Evolutionary conservation across 371 early-diverging fungal genomes (phyloP), one percentile per base, ranked within the genome.

Genomic region (Mortierella sp.): DNA sequence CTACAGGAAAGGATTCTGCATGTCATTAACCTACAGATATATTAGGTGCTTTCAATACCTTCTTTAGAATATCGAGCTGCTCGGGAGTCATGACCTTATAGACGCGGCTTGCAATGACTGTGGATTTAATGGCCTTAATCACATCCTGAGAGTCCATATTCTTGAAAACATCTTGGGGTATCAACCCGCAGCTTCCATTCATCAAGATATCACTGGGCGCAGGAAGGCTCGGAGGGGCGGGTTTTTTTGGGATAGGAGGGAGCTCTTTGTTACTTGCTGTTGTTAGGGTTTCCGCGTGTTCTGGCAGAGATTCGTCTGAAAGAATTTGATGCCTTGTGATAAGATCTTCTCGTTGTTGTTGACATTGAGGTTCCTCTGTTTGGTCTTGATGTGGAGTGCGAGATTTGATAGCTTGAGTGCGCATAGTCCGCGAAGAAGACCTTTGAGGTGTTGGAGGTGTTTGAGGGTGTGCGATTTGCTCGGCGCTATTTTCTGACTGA

Each of bases 91-190:
- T 58, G 33, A 79, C 71, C 33, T 63, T 69, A 64, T 79, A 79
- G 32, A 79, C 70, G 15, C 79, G 79, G 24, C 79, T 79, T 10
- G 70, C 65, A 21, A 77, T 58, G 19, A 72, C 72, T 1, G 73
- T 43, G 10, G 68, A 57, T 9, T 43, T 65, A 1, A 77, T 52
- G 1, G 58, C 66, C 47, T 60, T 70, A 24, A 64, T 61, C 8
- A 79, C 38, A 21, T 61, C 69, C 57, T 64, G 70, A 6, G 70
- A 67, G 36, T 74, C 71, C 79, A 79, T 74, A 52, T 48, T 52
- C 33, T 63, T 70, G 16, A 69, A 58, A 10, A 70, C 74, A 70
- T 79, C 79, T 50, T 79, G 79, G 4, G 79, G 79, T 19, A 79
- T 65, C 45, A 74, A 32, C 5, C 79, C 79, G 22, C 33, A 52